phyloP scores from a whole-genome alignment of 768 basidiomycete genomes.

The Rhizopogon rudus region DNA sequence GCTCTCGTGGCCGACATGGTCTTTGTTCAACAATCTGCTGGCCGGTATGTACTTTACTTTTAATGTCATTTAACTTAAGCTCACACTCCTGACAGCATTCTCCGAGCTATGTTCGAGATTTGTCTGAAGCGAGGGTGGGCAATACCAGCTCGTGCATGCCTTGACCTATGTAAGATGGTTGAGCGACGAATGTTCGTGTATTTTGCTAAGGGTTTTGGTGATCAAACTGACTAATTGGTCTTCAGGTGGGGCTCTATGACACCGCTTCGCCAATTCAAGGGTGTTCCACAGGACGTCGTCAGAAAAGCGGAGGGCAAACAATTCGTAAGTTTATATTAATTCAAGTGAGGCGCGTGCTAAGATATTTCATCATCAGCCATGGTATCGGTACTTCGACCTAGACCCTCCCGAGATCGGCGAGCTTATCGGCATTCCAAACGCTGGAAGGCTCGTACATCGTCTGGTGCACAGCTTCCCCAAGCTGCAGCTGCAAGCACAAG shows the following conservation, averaged over 20 bases:
- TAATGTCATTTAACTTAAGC: background rate
- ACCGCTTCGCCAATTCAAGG: slow-evolving; percentile 92
- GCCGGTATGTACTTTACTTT: slow-evolving; percentile 46
- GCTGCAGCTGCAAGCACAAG: slow-evolving; percentile 91
- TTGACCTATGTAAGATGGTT: slow-evolving; percentile 96
- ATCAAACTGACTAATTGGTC: slow-evolving; percentile 1
- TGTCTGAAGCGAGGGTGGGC: slow-evolving; percentile 99
- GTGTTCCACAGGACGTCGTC: slow-evolving; percentile 79
- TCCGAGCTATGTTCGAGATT: slow-evolving; percentile 97
- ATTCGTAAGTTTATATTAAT: slow-evolving; percentile 56
- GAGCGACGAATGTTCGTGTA: slow-evolving; percentile 70
- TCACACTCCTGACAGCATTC: slow-evolving; percentile 48
- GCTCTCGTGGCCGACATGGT: slow-evolving; percentile 91
- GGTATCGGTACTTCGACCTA: slow-evolving; percentile 96
- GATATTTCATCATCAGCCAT: slow-evolving; percentile 48
- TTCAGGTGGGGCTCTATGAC: slow-evolving; percentile 97
- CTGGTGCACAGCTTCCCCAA: slow-evolving; percentile 97
- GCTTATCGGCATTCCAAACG: slow-evolving; percentile 89
- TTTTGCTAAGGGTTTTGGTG: background rate
- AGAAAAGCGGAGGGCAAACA: slow-evolving; percentile 95
- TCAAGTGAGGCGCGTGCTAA: background rate
- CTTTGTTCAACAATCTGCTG: slow-evolving; percentile 95
- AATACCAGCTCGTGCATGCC: slow-evolving; percentile 81
- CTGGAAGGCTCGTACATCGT: slow-evolving; percentile 86
- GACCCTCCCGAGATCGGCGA: slow-evolving; percentile 92